These are phyloP conservation scores for Pterulicium gracile DNA, from an alignment of 1,284 basidiomycete species.

Conservation along the genomic window DNA sequence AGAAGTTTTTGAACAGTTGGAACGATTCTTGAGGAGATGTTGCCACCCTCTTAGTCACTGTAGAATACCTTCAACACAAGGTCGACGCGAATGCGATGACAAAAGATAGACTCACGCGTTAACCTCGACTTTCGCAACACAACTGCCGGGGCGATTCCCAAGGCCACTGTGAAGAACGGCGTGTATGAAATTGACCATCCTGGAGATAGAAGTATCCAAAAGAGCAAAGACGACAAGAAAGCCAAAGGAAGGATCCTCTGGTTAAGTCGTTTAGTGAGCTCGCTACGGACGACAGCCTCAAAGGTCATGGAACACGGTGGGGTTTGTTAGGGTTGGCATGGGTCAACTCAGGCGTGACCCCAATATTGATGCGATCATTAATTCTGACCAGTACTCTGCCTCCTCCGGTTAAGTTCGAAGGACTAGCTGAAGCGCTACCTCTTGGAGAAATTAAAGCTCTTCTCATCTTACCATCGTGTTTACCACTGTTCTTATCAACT, in stretches of 20 bases:
- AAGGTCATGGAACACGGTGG: conserved; percentile 1
- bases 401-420: too few relatives aligned
- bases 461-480: too few relatives aligned
- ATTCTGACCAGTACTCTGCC: too few relatives aligned
- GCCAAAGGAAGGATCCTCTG: neutral
- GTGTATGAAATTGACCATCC: neutral
- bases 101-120: neutral
- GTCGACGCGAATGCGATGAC: neutral
- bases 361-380: too few relatives aligned
- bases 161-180: neutral
- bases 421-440: too few relatives aligned
- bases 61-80: neutral
- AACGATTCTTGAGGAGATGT: neutral
- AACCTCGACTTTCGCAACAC: neutral
- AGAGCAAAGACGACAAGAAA: neutral
- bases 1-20: neutral
- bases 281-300: conserved; percentile 1
- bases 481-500: too few relatives aligned
- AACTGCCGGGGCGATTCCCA: neutral
- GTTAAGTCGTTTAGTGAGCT: conserved; percentile 1
- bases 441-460: too few relatives aligned
- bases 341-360: too few relatives aligned
- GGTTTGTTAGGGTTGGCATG: too few relatives aligned
- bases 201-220: neutral
- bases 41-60: neutral